Evolutionary conservation across 2,329 filamentous ascomycete genomes (phyloP), one percentile per base, ranked within the genome.

Genomic region (Pseudogymnoascus sp.): DNA sequence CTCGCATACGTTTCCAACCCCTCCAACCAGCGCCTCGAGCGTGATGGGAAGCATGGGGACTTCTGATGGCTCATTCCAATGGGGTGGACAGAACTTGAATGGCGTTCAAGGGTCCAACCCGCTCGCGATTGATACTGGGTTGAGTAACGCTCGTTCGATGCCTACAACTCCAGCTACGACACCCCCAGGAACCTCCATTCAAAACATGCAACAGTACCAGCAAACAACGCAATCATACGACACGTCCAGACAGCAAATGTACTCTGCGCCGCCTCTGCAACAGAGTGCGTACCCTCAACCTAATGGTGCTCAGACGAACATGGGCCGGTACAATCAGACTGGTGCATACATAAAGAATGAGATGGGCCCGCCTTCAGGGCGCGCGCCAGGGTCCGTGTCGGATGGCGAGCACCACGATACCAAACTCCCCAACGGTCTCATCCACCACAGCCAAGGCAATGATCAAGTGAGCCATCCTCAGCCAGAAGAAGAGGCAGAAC

Each of bases 1-100:
- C 62, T 88, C 92, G 14, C 90, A 96, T 74, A 96, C 92, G 1
- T 97, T 97, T 76, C 93, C 93, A 3, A 97, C 93, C 3, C 93
- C 93, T 37, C 93, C 93, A 1, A 91, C 93, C 0, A 97, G 91
- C 74, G 90, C 92, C n/a, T 95, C 92, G 0, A 91, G 91, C 75
- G 85, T 96, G 54, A 91, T 87, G 77, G 81, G 79, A 10, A 77
- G 83, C 66, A 91, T 96, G 82, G 86, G 86, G 54, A 83, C 83
- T 68, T 86, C 89, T 40, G 89, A 91, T 36, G 82, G 77, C 68
- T 88, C 83, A 42, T 96, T 93, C 74, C 88, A 93, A 73, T 97
- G 93, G 90, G 81, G 84, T 75, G 76, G 78, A 64, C 82, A 83
- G 71, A 82, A 83, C 66, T 87, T 90, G 80, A 81, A 82, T n/a